Evolutionary conservation across 306 rosid genomes (phyloP), one percentile per base, ranked within the genome.

Genomic region (Canavalia gladiata): DNA sequence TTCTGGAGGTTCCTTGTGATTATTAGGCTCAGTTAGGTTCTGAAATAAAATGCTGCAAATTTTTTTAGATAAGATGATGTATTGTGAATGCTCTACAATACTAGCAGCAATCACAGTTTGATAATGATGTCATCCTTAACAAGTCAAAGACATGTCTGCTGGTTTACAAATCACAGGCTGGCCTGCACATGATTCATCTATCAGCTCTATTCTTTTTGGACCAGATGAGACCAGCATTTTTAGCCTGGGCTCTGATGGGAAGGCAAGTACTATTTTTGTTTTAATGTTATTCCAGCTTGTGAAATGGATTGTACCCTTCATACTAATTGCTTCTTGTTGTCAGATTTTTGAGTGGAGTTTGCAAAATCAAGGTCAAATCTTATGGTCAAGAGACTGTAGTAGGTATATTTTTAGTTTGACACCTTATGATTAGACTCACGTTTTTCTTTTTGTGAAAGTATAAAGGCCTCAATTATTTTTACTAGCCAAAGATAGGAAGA

Each of bases 111-210:
- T 33, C 52, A 10, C 62, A 8, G 64, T 52, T 59, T 66, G 39
- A 70, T 66, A 67, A 34, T 78, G 51, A 12, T 35, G 43, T 41
- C 71, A 42, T 72, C 92, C 97, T 91, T 95, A 85, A 90, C 90
- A 68, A 81, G 76, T 73, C 34, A 83, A 86, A 95, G 97, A 95
- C 86, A 95, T 95, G 99, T 93, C 98, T 52, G 95, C 97, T 69
- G 92, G 97, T 85, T 81, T 91, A 74, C 99, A 93, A 93, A 93
- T 93, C 83, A 95, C 97, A 42, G 99, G 99, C 73, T 95, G 99
- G 99, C 97, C 99, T 78, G 99, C 99, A 10, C 99, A 95, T 85
- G 99, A 95, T 88, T 87, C 97, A 84, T 94, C 96, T 49, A 90
- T 95, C 84, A 91, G 90, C 88, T 95, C 97, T 50, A 87, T 95